Conservation (phyloP, 306 rosid species). For the Cercis canadensis region DNA sequence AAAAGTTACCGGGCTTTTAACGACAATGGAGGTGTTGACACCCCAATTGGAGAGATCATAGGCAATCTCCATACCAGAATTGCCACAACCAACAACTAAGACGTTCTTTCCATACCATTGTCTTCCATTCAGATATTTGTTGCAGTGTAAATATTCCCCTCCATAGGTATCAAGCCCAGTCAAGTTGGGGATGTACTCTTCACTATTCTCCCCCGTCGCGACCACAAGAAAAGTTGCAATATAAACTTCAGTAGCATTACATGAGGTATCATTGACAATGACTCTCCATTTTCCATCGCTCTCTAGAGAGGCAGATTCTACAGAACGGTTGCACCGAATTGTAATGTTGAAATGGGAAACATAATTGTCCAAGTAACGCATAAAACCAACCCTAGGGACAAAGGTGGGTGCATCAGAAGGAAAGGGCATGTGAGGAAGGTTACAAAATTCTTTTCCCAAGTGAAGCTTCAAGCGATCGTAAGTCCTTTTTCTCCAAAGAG, state of each 20-base stretch:
- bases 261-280: slow-evolving; percentile 10
- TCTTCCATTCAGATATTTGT: slow-evolving; percentile 54
- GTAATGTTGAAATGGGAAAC: slow-evolving; percentile 35
- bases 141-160: slow-evolving; percentile 61
- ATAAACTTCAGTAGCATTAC: slow-evolving; percentile 37
- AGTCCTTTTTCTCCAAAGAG: slow-evolving; percentile 70
- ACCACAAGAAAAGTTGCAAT: slow-evolving; percentile 52
- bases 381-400: slow-evolving; percentile 47
- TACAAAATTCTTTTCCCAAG: slow-evolving; percentile 57
- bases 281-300: slow-evolving; percentile 47
- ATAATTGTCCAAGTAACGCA: slow-evolving; percentile 59
- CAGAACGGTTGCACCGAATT: slow-evolving; percentile 36
- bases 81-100: slow-evolving; percentile 75
- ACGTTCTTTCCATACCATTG: slow-evolving; percentile 49
- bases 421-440: slow-evolving; percentile 62
- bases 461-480: slow-evolving; percentile 77
- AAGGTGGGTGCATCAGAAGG: slow-evolving; percentile 46
- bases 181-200: slow-evolving; percentile 46
- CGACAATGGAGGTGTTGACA: slow-evolving; percentile 66
- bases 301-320: slow-evolving; percentile 32
- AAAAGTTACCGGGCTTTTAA: slow-evolving; percentile 50
- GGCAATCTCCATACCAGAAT: slow-evolving; percentile 82
- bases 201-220: slow-evolving; percentile 66
- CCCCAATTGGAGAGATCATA: slow-evolving; percentile 62
- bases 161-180: slow-evolving; percentile 49